These are phyloP conservation scores for Salisapilia sapeloensis DNA, from an alignment of 352 stramenopile genomes.

Conservation along the genomic window DNA sequence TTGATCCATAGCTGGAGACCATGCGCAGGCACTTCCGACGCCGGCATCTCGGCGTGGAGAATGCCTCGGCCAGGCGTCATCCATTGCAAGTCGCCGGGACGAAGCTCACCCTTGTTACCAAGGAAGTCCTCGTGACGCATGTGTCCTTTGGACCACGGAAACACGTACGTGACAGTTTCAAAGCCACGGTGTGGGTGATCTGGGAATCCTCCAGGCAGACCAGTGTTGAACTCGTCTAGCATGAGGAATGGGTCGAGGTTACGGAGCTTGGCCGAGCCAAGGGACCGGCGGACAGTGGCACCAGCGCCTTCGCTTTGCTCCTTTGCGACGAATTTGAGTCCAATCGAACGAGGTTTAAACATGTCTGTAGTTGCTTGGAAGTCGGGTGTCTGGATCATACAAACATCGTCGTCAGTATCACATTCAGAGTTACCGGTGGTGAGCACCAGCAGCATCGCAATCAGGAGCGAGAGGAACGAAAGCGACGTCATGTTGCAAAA, in stretches of 20 bases:
- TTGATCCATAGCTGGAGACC: slow-evolving; percentile 40
- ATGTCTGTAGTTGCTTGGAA: slow-evolving; percentile 6
- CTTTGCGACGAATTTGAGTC: slow-evolving; percentile 27
- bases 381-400: too few relatives aligned
- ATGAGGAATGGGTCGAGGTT: slow-evolving; percentile 39
- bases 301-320: slow-evolving; percentile 38
- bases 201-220: slow-evolving; percentile 66
- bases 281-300: slow-evolving; percentile 28
- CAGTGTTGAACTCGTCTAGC: slow-evolving; percentile 37
- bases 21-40: slow-evolving; percentile 11
- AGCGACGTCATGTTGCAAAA: too few relatives aligned
- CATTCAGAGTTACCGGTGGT: too few relatives aligned
- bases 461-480: too few relatives aligned
- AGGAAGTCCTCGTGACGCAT: slow-evolving; percentile 80
- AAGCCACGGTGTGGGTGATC: slow-evolving; percentile 86
- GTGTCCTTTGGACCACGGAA: slow-evolving; percentile 46
- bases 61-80: slow-evolving; percentile 33
- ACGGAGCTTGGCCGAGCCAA: slow-evolving; percentile 26
- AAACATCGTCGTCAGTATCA: too few relatives aligned
- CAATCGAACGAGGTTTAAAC: slow-evolving; percentile 15
- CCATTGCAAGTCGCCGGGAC: slow-evolving; percentile 33
- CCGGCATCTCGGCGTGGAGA: slow-evolving; percentile 32
- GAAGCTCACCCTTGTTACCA: slow-evolving; percentile 27
- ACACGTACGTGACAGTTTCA: slow-evolving; percentile 83
- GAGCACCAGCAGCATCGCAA: too few relatives aligned